Evolutionary conservation across 139 green algal genomes (phyloP).

Genomic region (Tetradesmus lagerheimii): DNA sequence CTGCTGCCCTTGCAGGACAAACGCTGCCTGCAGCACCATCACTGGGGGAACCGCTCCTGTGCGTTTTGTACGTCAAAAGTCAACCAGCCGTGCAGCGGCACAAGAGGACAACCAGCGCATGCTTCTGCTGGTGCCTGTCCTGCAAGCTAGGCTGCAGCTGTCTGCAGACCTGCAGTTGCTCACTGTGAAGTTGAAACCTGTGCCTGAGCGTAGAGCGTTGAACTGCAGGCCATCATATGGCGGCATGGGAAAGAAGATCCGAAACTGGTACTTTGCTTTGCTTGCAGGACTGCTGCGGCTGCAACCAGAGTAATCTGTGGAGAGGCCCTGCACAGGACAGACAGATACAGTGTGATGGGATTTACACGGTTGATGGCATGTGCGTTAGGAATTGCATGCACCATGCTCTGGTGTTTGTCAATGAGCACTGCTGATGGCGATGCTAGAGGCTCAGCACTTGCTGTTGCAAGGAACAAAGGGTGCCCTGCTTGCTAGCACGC

Average conservation of each 20-base stretch:
- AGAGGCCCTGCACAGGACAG: background rate
- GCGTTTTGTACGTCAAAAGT: no score
- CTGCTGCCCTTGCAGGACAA: no score
- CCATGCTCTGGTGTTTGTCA: background rate
- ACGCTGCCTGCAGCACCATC: no score
- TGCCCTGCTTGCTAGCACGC: background rate
- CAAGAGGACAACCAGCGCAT: no score
- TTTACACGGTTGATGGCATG: background rate
- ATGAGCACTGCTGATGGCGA: background rate
- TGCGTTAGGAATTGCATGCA: background rate
- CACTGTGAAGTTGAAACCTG: constrained; percentile 36
- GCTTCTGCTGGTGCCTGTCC: background rate
- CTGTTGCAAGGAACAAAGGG: background rate
- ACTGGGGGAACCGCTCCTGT: no score
- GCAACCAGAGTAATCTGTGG: background rate
- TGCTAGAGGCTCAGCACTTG: background rate
- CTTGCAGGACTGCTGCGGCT: background rate
- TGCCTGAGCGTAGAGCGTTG: constrained; percentile 11
- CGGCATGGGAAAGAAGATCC: constrained; percentile 34
- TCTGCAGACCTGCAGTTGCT: no score
- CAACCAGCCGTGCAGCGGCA: no score
- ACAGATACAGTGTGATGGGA: background rate
- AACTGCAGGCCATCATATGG: constrained; percentile 34
- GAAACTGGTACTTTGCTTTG: background rate
- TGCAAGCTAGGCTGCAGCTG: background rate